Evolutionary conservation across 1,284 basidiomycete genomes (phyloP).

Genomic region (Schizophyllum commune): DNA sequence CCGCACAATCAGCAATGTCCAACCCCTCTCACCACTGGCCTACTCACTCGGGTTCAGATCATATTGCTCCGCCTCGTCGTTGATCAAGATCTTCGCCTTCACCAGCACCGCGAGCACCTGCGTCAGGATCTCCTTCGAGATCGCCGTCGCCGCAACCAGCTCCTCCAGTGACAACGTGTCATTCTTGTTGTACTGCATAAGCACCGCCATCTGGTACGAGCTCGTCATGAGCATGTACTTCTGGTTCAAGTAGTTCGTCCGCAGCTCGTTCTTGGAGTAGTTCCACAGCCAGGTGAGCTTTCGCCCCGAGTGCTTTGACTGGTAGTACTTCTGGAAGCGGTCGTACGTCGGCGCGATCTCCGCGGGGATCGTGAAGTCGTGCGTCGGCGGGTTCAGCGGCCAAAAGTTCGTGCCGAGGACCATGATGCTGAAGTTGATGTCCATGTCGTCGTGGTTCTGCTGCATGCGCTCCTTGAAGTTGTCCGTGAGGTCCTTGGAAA

Average conservation of each 20-base stretch:
- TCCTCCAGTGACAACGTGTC: conserved; percentile 82
- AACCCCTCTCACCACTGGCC: conserved; percentile 3
- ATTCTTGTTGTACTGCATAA: conserved; percentile 90
- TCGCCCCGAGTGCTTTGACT: conserved; percentile 55
- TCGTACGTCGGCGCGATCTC: conserved; percentile 75
- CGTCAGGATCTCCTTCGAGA: conserved; percentile 78
- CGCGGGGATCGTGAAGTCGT: conserved; percentile 72
- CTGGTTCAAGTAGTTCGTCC: conserved; percentile 87
- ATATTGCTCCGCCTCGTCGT: conserved; percentile 82
- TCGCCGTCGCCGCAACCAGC: conserved; percentile 74
- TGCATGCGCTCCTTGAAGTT: conserved; percentile 83
- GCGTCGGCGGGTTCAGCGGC: conserved; percentile 67
- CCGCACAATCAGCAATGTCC: not conserved
- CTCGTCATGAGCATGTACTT: conserved; percentile 96
- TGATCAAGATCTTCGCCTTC: conserved; percentile 87
- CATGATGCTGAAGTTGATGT: conserved; percentile 76
- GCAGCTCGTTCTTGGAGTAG: conserved; percentile 92
- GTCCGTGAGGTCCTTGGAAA: conserved; percentile 83
- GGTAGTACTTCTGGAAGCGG: conserved; percentile 79
- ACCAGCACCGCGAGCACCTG: conserved; percentile 80
- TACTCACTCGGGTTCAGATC: conserved; percentile 85
- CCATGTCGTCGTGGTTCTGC: conserved; percentile 58
- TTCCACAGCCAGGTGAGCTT: conserved; percentile 99
- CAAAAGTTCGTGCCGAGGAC: conserved; percentile 88
- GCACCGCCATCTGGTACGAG: conserved; percentile 91